A percentile compares a stretch with the other conserved stretches of the same genome.
Conservation (phyloP, 176 grass and related monocot species). For the Secale cereale region DNA sequence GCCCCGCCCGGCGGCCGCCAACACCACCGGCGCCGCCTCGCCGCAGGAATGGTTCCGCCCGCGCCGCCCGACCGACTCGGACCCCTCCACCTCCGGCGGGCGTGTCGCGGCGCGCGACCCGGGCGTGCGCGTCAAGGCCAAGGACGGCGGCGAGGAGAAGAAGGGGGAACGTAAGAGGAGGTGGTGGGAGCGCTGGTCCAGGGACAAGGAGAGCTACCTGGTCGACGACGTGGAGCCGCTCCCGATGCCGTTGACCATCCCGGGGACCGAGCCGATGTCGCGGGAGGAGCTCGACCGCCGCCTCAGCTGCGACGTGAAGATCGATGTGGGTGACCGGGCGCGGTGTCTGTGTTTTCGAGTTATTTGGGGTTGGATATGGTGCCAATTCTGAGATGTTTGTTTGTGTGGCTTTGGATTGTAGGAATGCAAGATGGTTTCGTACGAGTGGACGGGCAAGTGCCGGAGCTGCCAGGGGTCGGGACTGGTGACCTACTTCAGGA, state of each 20-base stretch:
- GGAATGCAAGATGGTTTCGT: constrained; percentile 81
- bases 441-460: constrained; percentile 97
- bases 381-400: constrained; percentile 4
- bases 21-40: constrained; percentile 52
- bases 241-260: constrained; percentile 78
- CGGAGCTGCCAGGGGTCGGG: constrained; percentile 94
- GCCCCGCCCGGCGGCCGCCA: constrained; percentile 40
- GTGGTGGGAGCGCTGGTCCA: constrained; percentile 90
- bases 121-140: constrained; percentile 72
- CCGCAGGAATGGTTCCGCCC: constrained; percentile 76
- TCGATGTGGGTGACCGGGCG: constrained; percentile 49
- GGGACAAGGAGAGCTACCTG: constrained; percentile 91
- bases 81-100: constrained; percentile 35
- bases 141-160: constrained; percentile 50
- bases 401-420: constrained; percentile 29
- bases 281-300: constrained; percentile 82
- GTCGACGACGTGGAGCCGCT: constrained; percentile 69
- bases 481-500: constrained; percentile 85
- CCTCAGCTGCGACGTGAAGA: constrained; percentile 65
- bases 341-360: neutral
- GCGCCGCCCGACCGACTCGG: neutral
- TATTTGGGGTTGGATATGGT: neutral
- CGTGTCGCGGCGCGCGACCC: constrained; percentile 56
- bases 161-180: constrained; percentile 31
- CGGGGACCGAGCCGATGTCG: constrained; percentile 56